Percentiles rank a stretch among this genome's conserved stretches.
These are phyloP conservation scores for Aspergillus caelatus DNA, from an alignment of 2,329 filamentous ascomycete species.

Conservation along the genomic window DNA sequence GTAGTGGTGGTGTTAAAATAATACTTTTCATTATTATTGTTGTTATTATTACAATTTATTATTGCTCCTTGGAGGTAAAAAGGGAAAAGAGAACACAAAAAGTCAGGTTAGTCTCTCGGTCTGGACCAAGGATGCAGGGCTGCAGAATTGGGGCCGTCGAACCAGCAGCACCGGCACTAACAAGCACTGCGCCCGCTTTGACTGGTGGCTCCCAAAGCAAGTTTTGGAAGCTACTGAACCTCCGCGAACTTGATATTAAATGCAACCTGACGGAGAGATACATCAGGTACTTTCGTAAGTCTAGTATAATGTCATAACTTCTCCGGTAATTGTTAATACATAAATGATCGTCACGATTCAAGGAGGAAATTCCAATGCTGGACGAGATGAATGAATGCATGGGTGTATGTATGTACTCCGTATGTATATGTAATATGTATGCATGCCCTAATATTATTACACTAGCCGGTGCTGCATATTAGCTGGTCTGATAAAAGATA, in stretches of 20 bases:
- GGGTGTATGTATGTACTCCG: neutral
- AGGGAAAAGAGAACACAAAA: neutral
- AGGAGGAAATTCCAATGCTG: neutral
- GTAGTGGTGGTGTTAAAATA: neutral
- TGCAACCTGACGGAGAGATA: neutral
- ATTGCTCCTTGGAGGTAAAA: conserved; percentile 2
- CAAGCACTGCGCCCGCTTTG: neutral
- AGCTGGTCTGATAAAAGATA: neutral
- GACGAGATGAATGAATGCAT: neutral
- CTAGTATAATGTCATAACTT: neutral
- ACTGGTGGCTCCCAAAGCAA: neutral
- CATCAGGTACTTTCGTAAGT: neutral
- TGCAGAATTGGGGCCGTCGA: conserved; percentile 17
- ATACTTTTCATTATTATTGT: neutral
- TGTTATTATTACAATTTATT: neutral
- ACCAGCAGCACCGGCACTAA: conserved; percentile 3
- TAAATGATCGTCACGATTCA: neutral
- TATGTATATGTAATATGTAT: neutral
- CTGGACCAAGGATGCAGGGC: conserved; percentile 24
- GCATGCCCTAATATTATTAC: neutral
- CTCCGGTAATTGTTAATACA: neutral
- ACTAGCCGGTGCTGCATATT: neutral
- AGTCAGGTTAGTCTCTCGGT: conserved; percentile 14
- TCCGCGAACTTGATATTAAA: neutral
- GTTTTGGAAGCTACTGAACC: neutral